phyloP scores from a whole-genome alignment of 2,329 filamentous ascomycete species.

The Xylaria multiplex region DNA sequence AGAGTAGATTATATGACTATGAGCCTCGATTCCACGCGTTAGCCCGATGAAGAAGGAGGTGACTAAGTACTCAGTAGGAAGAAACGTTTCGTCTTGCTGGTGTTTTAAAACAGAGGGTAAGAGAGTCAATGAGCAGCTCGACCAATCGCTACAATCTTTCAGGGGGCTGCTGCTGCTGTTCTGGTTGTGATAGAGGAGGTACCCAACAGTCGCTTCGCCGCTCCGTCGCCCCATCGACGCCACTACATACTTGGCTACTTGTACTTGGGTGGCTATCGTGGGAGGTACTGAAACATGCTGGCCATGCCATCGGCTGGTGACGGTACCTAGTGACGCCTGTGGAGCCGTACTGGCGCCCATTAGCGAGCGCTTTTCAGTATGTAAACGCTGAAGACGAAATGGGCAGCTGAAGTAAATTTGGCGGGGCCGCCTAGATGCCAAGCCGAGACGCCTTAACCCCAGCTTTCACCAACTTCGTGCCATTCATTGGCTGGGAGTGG shows the following conservation, averaged over 20 bases:
- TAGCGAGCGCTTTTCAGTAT: conserved; percentile 12
- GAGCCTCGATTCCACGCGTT: background rate
- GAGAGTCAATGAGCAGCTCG: conserved; percentile 14
- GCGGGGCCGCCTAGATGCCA: conserved; percentile 37
- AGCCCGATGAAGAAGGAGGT: conserved; percentile 23
- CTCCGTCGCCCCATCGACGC: conserved; percentile 8
- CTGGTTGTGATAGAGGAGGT: background rate
- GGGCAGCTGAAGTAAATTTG: conserved; percentile 12
- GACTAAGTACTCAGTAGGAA: no score
- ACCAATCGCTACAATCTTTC: conserved; percentile 32
- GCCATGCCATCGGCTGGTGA: background rate
- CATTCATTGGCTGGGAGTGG: conserved; percentile 44
- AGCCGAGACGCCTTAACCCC: conserved; percentile 42
- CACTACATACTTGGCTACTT: conserved; percentile 10
- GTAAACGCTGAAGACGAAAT: conserved; percentile 8
- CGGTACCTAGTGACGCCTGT: conserved; percentile 10
- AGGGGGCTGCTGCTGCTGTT: conserved; percentile 10
- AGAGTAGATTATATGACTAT: background rate
- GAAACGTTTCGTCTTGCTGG: conserved; percentile 33
- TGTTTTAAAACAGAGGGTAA: conserved; percentile 38
- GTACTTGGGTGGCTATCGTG: no score
- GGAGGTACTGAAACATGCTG: conserved; percentile 8
- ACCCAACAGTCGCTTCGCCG: background rate
- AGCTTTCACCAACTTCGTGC: conserved; percentile 38
- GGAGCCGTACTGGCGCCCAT: background rate